Percentiles rank a stretch among this genome's conserved stretches.
These are phyloP conservation scores for Holtermannia corniformis DNA, from an alignment of 768 basidiomycete species.

Conservation along the genomic window DNA sequence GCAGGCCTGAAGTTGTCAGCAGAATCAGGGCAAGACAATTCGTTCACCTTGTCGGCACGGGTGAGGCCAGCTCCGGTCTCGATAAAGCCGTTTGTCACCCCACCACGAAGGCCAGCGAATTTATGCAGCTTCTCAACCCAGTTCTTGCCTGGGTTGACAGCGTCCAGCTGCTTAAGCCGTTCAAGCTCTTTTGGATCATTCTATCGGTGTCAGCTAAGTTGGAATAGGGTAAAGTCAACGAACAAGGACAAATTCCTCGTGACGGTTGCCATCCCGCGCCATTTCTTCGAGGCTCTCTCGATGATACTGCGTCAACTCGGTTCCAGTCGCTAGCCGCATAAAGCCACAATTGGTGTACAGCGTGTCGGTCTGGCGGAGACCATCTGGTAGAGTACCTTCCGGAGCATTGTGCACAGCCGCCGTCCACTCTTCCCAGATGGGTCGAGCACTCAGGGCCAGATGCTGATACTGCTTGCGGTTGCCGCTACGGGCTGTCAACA, in stretches of 20 bases:
- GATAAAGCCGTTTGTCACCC: constrained; percentile 14
- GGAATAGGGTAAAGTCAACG: not conserved
- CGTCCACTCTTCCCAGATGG: constrained; percentile 13
- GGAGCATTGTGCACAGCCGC: not conserved
- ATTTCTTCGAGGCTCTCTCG: constrained; percentile 2
- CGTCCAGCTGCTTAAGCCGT: constrained; percentile 4
- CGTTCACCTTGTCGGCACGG: constrained; percentile 15
- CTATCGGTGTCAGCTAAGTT: constrained; percentile 1
- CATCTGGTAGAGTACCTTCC: not conserved
- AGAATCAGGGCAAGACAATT: not conserved
- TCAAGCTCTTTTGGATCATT: constrained; percentile 2
- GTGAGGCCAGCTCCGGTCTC: constrained; percentile 22
- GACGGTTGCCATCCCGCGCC: not conserved
- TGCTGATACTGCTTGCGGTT: constrained; percentile 9
- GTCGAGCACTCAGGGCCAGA: constrained; percentile 3
- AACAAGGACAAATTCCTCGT: constrained; percentile 5
- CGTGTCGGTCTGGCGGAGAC: not conserved
- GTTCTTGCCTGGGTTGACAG: not conserved
- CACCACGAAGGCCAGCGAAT: constrained; percentile 3
- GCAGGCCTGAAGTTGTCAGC: constrained; percentile 9
- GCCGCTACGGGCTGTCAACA: constrained; percentile 1
- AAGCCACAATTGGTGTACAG: constrained; percentile 8
- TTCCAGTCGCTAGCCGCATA: constrained; percentile 6
- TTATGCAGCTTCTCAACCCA: constrained; percentile 12
- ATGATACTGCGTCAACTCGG: constrained; percentile 3